phyloP scores from a whole-genome alignment of 257 asterid species.

The Jaltomata sinuosa region DNA sequence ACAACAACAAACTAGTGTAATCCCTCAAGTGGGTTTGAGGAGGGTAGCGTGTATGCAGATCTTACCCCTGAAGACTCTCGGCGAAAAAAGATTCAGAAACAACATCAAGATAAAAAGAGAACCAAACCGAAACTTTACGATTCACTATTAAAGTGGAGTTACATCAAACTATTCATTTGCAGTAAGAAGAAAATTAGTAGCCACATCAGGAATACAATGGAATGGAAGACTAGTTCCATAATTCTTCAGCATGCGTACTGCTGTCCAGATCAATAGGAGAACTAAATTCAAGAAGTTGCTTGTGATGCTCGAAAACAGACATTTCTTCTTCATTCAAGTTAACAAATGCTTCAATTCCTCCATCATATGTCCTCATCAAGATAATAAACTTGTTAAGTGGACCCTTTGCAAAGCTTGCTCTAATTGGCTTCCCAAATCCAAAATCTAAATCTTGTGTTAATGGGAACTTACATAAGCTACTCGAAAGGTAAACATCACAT shows the following conservation, averaged over 20 bases:
- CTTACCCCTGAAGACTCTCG: no score
- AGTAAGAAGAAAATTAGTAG: not conserved
- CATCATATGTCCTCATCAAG: not conserved
- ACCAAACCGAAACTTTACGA: no score
- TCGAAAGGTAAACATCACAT: not conserved
- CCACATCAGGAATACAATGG: not conserved
- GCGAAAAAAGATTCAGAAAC: no score
- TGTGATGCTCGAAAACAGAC: not conserved
- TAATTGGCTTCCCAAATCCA: conserved; percentile 1
- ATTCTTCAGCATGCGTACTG: no score
- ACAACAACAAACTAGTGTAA: no score
- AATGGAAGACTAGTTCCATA: not conserved
- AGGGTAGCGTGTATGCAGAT: no score
- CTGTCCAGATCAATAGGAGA: not conserved
- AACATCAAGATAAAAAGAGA: no score
- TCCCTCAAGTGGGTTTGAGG: no score
- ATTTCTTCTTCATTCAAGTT: not conserved
- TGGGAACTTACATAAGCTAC: not conserved
- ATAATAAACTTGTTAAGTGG: not conserved
- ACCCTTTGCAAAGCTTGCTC: not conserved
- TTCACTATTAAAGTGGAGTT: not conserved
- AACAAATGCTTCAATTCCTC: not conserved
- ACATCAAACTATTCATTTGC: not conserved
- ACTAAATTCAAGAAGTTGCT: not conserved
- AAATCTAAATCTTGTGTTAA: not conserved